Evolutionary conservation across 2,329 filamentous ascomycete species (phyloP).

Genomic region (Penicillium frequentans): DNA sequence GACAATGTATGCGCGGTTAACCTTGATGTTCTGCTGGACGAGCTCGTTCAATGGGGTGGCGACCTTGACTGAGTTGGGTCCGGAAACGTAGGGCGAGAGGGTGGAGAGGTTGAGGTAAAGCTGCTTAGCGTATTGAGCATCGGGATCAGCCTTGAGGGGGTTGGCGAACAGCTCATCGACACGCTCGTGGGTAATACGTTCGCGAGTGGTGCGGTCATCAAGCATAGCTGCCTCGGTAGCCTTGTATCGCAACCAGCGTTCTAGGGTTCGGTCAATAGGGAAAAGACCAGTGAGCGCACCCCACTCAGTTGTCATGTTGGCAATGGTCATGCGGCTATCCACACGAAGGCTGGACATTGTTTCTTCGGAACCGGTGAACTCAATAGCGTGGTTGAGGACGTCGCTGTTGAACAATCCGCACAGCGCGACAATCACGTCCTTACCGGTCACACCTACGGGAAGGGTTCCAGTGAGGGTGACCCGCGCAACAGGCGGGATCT

Average conservation of each 20-base stretch:
- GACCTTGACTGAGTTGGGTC: constrained; percentile 89
- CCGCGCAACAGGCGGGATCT: constrained; percentile 79
- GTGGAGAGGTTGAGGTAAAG: constrained; percentile 81
- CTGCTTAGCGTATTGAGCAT: constrained; percentile 78
- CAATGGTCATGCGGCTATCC: constrained; percentile 67
- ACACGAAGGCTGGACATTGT: constrained; percentile 72
- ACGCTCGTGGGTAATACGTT: constrained; percentile 69
- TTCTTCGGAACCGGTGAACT: constrained; percentile 78
- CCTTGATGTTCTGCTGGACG: constrained; percentile 68
- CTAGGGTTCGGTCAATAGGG: constrained; percentile 72
- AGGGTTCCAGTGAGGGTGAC: constrained; percentile 74
- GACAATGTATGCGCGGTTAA: constrained; percentile 84
- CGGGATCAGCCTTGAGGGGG: constrained; percentile 68
- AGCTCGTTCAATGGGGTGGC: constrained; percentile 75
- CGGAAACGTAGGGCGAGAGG: constrained; percentile 78
- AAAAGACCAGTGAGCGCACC: constrained; percentile 73
- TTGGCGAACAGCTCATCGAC: constrained; percentile 72
- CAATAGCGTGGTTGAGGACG: constrained; percentile 86
- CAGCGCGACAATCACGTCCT: constrained; percentile 89
- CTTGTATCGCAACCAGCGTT: constrained; percentile 73
- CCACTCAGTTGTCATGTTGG: constrained; percentile 84
- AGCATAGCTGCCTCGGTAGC: constrained; percentile 69
- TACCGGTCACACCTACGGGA: constrained; percentile 80
- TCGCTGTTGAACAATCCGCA: constrained; percentile 85
- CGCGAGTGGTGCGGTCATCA: constrained; percentile 47